Evolutionary conservation across 2,329 filamentous ascomycete species (phyloP).

Genomic region (Teratosphaeria destructans): DNA sequence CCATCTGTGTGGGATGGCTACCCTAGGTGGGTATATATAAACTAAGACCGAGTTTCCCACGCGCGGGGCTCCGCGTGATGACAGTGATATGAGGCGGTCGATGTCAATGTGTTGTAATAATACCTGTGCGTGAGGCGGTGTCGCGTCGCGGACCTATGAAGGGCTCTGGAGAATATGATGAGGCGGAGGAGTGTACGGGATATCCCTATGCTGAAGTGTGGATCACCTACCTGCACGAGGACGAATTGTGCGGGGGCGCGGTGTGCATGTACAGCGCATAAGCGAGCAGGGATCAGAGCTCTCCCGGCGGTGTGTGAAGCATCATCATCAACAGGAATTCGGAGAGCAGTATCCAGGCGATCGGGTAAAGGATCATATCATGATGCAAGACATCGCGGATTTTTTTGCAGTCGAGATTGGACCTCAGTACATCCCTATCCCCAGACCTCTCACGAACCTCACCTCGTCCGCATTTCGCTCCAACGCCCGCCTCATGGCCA

Average conservation of each 20-base stretch:
- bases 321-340: neutral
- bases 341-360: neutral
- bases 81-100: neutral
- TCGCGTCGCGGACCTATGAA: neutral
- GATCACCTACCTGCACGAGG: slow-evolving; percentile 19
- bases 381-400: neutral
- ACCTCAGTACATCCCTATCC: slow-evolving; percentile 28
- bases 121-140: neutral
- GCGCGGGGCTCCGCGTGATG: neutral
- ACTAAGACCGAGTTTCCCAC: neutral
- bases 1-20: neutral
- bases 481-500: slow-evolving; percentile 63
- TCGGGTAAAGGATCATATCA: neutral
- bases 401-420: neutral
- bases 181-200: neutral
- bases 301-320: neutral
- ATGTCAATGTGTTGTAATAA: neutral
- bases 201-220: neutral
- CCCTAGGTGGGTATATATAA: neutral
- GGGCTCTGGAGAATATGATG: neutral
- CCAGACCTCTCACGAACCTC: slow-evolving; percentile 60
- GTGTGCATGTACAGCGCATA: neutral
- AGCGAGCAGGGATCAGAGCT: neutral
- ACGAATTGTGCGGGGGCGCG: slow-evolving; percentile 21
- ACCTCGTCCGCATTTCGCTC: slow-evolving; percentile 71